phyloP scores from a whole-genome alignment of 2,329 filamentous ascomycete genomes.

The Nemania abortiva region DNA sequence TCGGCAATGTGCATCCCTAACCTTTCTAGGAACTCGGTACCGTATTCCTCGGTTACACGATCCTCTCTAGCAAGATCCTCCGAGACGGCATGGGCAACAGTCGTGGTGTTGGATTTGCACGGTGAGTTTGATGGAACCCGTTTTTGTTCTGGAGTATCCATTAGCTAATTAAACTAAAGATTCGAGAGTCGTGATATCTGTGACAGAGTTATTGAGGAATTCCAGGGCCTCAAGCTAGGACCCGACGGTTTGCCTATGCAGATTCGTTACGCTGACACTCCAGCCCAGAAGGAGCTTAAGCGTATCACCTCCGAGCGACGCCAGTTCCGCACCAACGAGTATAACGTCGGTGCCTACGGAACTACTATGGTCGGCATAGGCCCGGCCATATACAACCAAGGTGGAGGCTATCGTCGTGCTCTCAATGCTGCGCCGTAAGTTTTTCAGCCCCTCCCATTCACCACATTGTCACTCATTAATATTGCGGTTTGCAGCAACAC shows the following conservation, averaged over 20 bases:
- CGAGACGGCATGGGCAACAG: conserved; percentile 92
- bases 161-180: conserved; percentile 61
- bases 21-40: conserved; percentile 74
- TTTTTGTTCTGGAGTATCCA: conserved; percentile 15
- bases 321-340: conserved; percentile 96
- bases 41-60: conserved; percentile 83
- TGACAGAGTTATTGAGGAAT: conserved; percentile 87
- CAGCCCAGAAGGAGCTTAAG: conserved; percentile 96
- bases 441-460: conserved; percentile 21
- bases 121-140: conserved; percentile 67
- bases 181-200: conserved; percentile 92
- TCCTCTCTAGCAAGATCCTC: conserved; percentile 94
- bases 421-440: conserved; percentile 42
- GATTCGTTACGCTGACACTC: conserved; percentile 96
- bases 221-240: conserved; percentile 82
- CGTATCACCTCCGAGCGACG: conserved; percentile 94
- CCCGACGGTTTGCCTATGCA: conserved; percentile 87
- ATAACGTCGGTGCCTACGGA: conserved; percentile 80
- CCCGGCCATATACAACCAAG: conserved; percentile 60
- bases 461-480: conserved; percentile 24
- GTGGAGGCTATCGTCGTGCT: conserved; percentile 54
- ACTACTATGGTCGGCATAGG: conserved; percentile 70
- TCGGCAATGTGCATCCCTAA: conserved; percentile 28
- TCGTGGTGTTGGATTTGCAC: conserved; percentile 96
- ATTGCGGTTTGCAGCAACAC: conserved; percentile 24